Conservation (phyloP, 1,139 yeast species). For the Nadsonia commutata region DNA sequence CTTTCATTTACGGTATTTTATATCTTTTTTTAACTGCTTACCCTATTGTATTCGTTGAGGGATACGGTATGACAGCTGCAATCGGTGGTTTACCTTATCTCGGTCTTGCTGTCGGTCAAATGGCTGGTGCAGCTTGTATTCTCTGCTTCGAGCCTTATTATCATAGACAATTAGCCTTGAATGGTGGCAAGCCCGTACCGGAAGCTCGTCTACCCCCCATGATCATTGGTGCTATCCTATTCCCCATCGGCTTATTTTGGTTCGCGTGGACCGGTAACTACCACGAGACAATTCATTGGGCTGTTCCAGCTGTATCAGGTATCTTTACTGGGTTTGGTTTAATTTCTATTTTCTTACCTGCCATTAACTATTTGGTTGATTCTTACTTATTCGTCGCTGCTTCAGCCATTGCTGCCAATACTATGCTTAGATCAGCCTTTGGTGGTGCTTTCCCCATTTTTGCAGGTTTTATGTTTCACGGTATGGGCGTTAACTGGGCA, state of each 20-base stretch:
- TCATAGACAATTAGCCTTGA: constrained; percentile 26
- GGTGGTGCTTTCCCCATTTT: constrained; percentile 73
- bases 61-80: constrained; percentile 38
- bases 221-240: constrained; percentile 50
- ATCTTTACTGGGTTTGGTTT: constrained; percentile 59
- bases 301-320: constrained; percentile 65
- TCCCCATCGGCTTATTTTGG: constrained; percentile 71
- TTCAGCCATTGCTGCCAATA: constrained; percentile 76
- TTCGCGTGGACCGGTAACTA: constrained; percentile 72
- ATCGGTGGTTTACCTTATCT: constrained; percentile 37
- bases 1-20: constrained; percentile 73
- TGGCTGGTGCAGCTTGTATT: constrained; percentile 8
- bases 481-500: constrained; percentile 70
- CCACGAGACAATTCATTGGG: constrained; percentile 56
- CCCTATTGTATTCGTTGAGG: constrained; percentile 55
- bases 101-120: constrained; percentile 36
- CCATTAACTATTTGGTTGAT: constrained; percentile 65
- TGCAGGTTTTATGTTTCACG: constrained; percentile 53
- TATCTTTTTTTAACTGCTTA: constrained; percentile 67
- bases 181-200: constrained; percentile 51
- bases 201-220: constrained; percentile 65
- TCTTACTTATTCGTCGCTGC: constrained; percentile 66
- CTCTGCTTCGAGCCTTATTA: constrained; percentile 21
- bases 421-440: constrained; percentile 60
- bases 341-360: constrained; percentile 57